Evolutionary conservation across 2,329 filamentous ascomycete species (phyloP).

Genomic region (Ascocoryne sarcoides): DNA sequence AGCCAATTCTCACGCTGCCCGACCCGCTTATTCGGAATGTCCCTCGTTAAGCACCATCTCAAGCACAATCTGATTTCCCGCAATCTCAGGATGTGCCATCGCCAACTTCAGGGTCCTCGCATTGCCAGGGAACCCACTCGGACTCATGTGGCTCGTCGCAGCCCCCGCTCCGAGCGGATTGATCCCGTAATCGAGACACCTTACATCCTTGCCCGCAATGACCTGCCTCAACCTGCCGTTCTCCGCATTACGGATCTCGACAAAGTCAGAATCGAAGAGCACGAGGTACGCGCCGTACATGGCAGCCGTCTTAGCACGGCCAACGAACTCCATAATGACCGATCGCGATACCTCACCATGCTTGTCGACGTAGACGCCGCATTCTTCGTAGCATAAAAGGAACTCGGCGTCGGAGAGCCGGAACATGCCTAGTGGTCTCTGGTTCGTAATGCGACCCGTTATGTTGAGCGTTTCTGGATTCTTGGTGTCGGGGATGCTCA

Average conservation of each 20-base stretch:
- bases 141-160: slow-evolving; percentile 16
- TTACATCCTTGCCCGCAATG: slow-evolving; percentile 83
- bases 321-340: slow-evolving; percentile 98
- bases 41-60: slow-evolving; percentile 91
- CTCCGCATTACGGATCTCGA: slow-evolving; percentile 93
- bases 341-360: slow-evolving; percentile 90
- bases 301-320: slow-evolving; percentile 75
- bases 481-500: slow-evolving; percentile 83
- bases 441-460: slow-evolving; percentile 70
- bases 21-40: slow-evolving; percentile 40
- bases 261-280: slow-evolving; percentile 91
- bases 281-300: slow-evolving; percentile 88
- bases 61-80: slow-evolving; percentile 77
- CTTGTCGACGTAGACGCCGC: slow-evolving; percentile 96
- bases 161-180: slow-evolving; percentile 43
- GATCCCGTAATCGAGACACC: slow-evolving; percentile 79
- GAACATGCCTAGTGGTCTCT: slow-evolving; percentile 92
- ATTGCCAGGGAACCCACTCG: slow-evolving; percentile 29
- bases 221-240: slow-evolving; percentile 91
- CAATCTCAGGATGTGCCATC: slow-evolving; percentile 86
- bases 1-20: no score
- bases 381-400: slow-evolving; percentile 88
- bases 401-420: slow-evolving; percentile 88
- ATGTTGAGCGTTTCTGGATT: slow-evolving; percentile 75
- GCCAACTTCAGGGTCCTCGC: slow-evolving; percentile 82